These are phyloP conservation scores for Aquilaria sinensis DNA, from an alignment of 345 rosid genomes.

Conservation along the genomic window DNA sequence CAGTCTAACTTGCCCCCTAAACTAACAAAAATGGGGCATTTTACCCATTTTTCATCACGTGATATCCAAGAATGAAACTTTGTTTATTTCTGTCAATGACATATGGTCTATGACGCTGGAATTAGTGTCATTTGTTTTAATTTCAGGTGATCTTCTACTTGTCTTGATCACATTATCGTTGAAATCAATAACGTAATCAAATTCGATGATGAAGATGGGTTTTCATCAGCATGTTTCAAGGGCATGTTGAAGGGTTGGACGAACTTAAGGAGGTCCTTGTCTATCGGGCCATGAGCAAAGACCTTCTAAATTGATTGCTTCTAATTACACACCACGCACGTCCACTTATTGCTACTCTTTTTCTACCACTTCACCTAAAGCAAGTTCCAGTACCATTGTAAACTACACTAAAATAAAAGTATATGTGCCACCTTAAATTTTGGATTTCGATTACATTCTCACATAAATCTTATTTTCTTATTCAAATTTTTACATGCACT, in stretches of 20 bases:
- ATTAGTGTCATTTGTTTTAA: constrained; percentile 29
- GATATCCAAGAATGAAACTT: no score
- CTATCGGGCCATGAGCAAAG: constrained; percentile 57
- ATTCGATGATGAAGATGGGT: neutral
- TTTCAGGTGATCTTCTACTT: neutral
- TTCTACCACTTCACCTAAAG: constrained; percentile 79
- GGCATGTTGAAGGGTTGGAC: constrained; percentile 82
- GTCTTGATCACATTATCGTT: constrained; percentile 4
- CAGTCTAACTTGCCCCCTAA: no score
- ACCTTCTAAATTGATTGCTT: constrained; percentile 73
- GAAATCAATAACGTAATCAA: neutral
- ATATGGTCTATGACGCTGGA: no score
- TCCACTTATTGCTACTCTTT: constrained; percentile 76
- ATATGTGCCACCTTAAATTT: no score
- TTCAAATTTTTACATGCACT: no score
- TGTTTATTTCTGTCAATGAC: no score
- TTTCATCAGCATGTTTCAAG: constrained; percentile 28
- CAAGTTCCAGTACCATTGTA: neutral
- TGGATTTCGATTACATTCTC: no score
- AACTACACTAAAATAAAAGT: no score
- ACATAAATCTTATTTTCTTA: no score
- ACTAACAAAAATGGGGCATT: no score
- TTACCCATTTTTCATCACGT: no score
- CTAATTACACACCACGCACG: constrained; percentile 77
- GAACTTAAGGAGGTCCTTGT: constrained; percentile 66